Conservation (phyloP, 805 yeast species). For the Isabelozyma pseudorhagii region DNA sequence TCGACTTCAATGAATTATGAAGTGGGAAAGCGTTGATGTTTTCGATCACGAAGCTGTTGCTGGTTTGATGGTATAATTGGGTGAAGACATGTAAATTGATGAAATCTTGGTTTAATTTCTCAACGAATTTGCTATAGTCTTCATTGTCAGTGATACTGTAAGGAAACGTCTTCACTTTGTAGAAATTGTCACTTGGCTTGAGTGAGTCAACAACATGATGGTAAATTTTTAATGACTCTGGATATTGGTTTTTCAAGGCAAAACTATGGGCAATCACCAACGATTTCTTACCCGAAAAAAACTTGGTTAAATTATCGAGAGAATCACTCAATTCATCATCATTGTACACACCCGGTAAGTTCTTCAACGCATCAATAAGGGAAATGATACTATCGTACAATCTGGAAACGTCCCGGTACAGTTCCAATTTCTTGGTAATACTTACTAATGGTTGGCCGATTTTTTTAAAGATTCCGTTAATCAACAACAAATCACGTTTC, state of each 20-base stretch:
- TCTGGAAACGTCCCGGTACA: slow-evolving; percentile 43
- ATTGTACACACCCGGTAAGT: slow-evolving; percentile 88
- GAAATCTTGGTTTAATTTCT: slow-evolving; percentile 11
- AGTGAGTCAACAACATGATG: slow-evolving; percentile 12
- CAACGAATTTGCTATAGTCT: slow-evolving; percentile 22
- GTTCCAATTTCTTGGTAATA: slow-evolving; percentile 19
- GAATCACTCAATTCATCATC: slow-evolving; percentile 66
- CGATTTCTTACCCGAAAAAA: slow-evolving; percentile 45
- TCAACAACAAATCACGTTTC: slow-evolving; percentile 63
- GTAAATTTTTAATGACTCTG: slow-evolving; percentile 47
- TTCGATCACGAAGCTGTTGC: slow-evolving; percentile 37
- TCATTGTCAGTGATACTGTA: slow-evolving; percentile 38
- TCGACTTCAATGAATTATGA: slow-evolving; percentile 13
- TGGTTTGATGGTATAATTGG: slow-evolving; percentile 12
- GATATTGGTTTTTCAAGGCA: slow-evolving; percentile 34
- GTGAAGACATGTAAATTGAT: slow-evolving; percentile 44
- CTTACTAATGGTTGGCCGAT: slow-evolving; percentile 9
- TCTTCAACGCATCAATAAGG: slow-evolving; percentile 59
- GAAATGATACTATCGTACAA: slow-evolving; percentile 49
- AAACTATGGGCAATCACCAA: slow-evolving; percentile 45
- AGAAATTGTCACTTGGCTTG: slow-evolving; percentile 11
- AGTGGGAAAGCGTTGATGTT: slow-evolving; percentile 39
- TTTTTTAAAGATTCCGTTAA: slow-evolving; percentile 25
- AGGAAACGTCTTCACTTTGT: slow-evolving; percentile 38
- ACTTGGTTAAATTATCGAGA: slow-evolving; percentile 47